phyloP scores from a whole-genome alignment of 805 yeast species.

The Candida corydali region DNA sequence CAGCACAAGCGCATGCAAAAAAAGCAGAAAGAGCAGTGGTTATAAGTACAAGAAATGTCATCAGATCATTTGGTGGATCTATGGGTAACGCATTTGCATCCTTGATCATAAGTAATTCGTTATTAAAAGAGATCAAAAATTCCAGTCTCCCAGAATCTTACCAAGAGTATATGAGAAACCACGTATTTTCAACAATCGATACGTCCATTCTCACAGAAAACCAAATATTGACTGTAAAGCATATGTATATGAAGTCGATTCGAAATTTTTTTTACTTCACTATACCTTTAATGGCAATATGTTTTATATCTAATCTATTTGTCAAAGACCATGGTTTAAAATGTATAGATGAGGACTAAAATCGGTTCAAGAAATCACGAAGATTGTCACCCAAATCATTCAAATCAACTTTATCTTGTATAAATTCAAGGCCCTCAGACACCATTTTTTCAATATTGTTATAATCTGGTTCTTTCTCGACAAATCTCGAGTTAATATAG shows the following conservation, averaged over 20 bases:
- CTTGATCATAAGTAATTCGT: constrained; percentile 32
- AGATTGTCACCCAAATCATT: constrained; percentile 4
- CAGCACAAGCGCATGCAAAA: constrained; percentile 45
- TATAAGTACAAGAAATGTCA: constrained; percentile 52
- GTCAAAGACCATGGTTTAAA: constrained; percentile 33
- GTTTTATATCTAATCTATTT: constrained; percentile 26
- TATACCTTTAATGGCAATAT: constrained; percentile 31
- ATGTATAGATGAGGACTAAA: constrained; percentile 28
- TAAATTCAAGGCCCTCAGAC: constrained; percentile 4
- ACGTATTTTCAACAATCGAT: constrained; percentile 24
- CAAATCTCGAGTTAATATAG: constrained; percentile 5
- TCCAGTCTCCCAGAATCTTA: constrained; percentile 11
- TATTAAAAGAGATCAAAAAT: constrained; percentile 19
- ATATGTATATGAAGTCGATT: constrained; percentile 30
- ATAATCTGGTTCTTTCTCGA: constrained; percentile 1
- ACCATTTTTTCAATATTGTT: constrained; percentile 3
- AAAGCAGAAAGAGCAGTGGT: constrained; percentile 56
- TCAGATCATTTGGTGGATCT: constrained; percentile 60
- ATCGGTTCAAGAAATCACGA: neutral
- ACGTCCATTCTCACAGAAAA: constrained; percentile 11
- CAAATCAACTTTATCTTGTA: constrained; percentile 5
- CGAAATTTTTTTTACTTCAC: constrained; percentile 31
- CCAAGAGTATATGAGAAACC: constrained; percentile 19
- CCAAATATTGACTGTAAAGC: constrained; percentile 20
- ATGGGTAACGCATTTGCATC: constrained; percentile 51